Percentiles rank a stretch among this genome's conserved stretches.
phyloP scores from a whole-genome alignment of 495 filamentous ascomycete genomes.

The Xeromyces bisporus region DNA sequence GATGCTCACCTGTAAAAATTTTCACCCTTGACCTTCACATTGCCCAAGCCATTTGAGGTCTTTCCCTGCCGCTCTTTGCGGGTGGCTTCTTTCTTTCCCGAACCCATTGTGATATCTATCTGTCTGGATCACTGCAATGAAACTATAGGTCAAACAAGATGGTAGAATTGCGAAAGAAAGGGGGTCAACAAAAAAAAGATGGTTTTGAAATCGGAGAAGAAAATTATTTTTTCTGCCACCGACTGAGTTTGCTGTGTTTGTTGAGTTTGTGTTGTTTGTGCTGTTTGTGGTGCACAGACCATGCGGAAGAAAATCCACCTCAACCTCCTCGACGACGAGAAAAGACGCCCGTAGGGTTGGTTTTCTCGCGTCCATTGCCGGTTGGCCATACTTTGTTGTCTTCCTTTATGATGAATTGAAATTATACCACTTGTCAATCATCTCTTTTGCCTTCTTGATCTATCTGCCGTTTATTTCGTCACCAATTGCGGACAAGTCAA shows the following conservation, averaged over 20 bases:
- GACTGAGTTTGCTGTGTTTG: too few relatives aligned
- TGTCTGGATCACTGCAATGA: constrained; percentile 6
- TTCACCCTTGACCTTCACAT: constrained; percentile 88
- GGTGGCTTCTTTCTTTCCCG: constrained; percentile 78
- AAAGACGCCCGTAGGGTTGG: too few relatives aligned
- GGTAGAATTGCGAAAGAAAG: constrained; percentile 15
- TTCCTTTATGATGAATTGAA: constrained; percentile 4
- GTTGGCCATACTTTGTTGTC: constrained; percentile 1
- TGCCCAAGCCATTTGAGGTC: constrained; percentile 64
- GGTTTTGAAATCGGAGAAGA: constrained; percentile 11
- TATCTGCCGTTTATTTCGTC: not conserved
- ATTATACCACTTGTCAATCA: constrained; percentile 4
- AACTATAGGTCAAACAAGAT: too few relatives aligned
- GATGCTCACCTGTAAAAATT: constrained; percentile 71
- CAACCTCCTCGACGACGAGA: too few relatives aligned
- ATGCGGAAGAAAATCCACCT: constrained; percentile 24
- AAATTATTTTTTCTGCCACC: constrained; percentile 13
- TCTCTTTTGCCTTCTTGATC: constrained; percentile 1
- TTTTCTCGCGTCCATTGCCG: not conserved
- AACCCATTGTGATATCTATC: constrained; percentile 53
- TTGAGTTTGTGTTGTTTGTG: constrained; percentile 5
- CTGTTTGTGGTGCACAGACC: constrained; percentile 26
- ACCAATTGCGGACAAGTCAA: constrained; percentile 1
- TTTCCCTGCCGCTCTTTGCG: constrained; percentile 72
- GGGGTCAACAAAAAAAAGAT: constrained; percentile 14